Conservation (phyloP, 2,329 filamentous ascomycete genomes). For the Chrysosporium queenslandicum region DNA sequence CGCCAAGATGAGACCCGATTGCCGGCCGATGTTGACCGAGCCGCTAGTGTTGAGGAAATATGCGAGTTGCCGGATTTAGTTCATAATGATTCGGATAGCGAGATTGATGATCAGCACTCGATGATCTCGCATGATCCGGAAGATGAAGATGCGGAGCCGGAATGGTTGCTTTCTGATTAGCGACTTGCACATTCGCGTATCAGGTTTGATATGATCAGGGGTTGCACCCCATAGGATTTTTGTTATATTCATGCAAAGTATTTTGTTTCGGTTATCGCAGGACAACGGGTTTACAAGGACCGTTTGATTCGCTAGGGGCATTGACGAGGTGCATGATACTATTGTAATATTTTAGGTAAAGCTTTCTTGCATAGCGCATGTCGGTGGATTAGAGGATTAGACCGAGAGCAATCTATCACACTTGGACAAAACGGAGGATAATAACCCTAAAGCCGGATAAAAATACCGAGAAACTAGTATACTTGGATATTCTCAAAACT, state of each 20-base stretch:
- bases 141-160: conserved; percentile 55
- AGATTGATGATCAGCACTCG: conserved; percentile 40
- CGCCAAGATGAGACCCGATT: conserved; percentile 21
- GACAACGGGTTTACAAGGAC: too few relatives aligned
- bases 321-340: too few relatives aligned
- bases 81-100: conserved; percentile 24
- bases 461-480: not conserved
- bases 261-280: too few relatives aligned
- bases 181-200: not conserved
- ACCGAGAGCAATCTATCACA: not conserved
- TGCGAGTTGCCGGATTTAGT: conserved; percentile 18
- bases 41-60: conserved; percentile 23
- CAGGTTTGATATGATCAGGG: too few relatives aligned
- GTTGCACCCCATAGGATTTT: too few relatives aligned
- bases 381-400: not conserved
- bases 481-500: not conserved
- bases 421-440: too few relatives aligned
- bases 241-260: too few relatives aligned
- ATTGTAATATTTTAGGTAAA: too few relatives aligned
- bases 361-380: not conserved
- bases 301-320: too few relatives aligned
- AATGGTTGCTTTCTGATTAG: conserved; percentile 45
- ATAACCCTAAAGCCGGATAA: not conserved
- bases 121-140: conserved; percentile 53
- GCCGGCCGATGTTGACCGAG: conserved; percentile 21